Evolutionary conservation across 495 filamentous ascomycete genomes (phyloP), one percentile per base, ranked within the genome.

Genomic region (Aspergillus biplanus): DNA sequence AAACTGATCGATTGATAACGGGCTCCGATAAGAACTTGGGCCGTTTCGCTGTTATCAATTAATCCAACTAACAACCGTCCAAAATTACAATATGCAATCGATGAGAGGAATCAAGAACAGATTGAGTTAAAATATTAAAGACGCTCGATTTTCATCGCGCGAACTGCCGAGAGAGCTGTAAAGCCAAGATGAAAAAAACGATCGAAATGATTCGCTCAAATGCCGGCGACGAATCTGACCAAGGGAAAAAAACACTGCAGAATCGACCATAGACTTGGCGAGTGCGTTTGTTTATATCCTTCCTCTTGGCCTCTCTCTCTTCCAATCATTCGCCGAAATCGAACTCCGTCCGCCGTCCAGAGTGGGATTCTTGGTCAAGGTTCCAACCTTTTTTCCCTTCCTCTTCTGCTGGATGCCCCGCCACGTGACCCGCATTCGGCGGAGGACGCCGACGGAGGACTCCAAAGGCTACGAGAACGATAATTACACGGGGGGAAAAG

Each of bases 391-490:
- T 50, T 50, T 50, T 50, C 21, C 21, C 21, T 27, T 44, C 7
- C 47, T 1, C n/a, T 8, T 18, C 13, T 18, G 16, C 21, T 18
- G 47, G n/a, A 50, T 21, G n/a, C 47, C 47, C 47, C 46, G 18
- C 46, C 46, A 18, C 46, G 46, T 49, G 46, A 49, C 46, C 46
- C 21, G 6, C 16, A 27, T 27, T 50, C 47, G 47, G 47, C 47
- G 47, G 47, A 50, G 39, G 39, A 44, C n/a, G 39, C 39, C 39
- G 39, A 44, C n/a, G 39, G 39, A 4, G 7, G 39, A 44, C 7
- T 44, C 7, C 3, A 44, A n/a, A 9, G n/a, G 39, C 7, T 44
- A 44, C 39, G 3, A 44, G n/a, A 9, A 44, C 21, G 21, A 27
- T 1, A 27, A 27, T 27, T 27, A 27, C 21, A 27, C 21, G 21